A percentile compares a stretch with the other conserved stretches of the same genome.
Evolutionary conservation across 1,284 basidiomycete genomes (phyloP).

Genomic region (Marasmius oreades): DNA sequence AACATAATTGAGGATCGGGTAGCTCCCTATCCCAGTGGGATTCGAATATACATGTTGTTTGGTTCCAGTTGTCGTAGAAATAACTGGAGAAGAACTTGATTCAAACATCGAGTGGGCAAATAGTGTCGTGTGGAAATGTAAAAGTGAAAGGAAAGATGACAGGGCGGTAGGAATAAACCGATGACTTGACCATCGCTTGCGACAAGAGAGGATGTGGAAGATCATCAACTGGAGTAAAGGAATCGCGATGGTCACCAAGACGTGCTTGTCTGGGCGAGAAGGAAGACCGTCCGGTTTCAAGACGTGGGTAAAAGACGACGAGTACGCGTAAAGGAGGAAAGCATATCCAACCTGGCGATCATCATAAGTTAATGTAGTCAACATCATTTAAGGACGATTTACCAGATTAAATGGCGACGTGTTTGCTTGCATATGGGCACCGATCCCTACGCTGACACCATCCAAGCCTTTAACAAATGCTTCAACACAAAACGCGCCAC

Average conservation of each 20-base stretch:
- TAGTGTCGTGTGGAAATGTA: conserved; percentile 64
- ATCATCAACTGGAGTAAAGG: conserved; percentile 67
- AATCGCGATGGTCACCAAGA: conserved; percentile 61
- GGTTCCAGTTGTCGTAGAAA: conserved; percentile 10
- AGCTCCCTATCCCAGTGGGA: conserved; percentile 22
- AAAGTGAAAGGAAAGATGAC: conserved; percentile 52
- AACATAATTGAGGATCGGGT: conserved; percentile 69
- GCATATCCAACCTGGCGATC: conserved; percentile 62
- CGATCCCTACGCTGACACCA: conserved; percentile 41
- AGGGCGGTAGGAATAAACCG: conserved; percentile 64
- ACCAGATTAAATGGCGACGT: conserved; percentile 67
- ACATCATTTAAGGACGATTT: conserved; percentile 21
- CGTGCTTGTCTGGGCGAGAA: conserved; percentile 65
- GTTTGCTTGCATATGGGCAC: conserved; percentile 35
- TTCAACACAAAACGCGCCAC: conserved; percentile 59
- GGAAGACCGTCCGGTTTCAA: conserved; percentile 40
- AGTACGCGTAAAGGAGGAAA: conserved; percentile 70
- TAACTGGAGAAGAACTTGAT: background rate
- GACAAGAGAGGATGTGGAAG: conserved; percentile 60
- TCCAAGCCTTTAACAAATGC: conserved; percentile 65
- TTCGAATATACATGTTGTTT: conserved; percentile 2
- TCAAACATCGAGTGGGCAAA: conserved; percentile 26
- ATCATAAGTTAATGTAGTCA: conserved; percentile 1
- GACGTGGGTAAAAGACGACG: conserved; percentile 55
- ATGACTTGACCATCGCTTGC: conserved; percentile 54